Conservation (phyloP, 495 filamentous ascomycete species). For the Penicillium canescens region DNA sequence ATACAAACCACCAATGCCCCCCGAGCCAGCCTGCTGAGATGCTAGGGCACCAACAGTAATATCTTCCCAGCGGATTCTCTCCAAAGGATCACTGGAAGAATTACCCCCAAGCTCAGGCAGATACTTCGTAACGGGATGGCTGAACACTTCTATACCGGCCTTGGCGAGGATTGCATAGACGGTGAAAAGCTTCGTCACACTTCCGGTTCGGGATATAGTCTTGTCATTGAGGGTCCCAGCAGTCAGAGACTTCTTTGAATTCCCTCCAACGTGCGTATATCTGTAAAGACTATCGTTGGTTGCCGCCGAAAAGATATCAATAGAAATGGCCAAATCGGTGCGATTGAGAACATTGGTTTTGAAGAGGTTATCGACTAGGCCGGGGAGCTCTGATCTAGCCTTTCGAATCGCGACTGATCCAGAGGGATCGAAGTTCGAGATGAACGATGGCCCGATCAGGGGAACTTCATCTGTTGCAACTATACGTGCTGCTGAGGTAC, state of each 20-base stretch:
- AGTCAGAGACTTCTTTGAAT: background rate
- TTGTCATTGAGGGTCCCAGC: conserved; percentile 21
- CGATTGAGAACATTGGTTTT: conserved; percentile 1
- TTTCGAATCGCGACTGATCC: background rate
- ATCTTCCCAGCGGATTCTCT: conserved; percentile 36
- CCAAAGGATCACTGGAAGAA: conserved; percentile 13
- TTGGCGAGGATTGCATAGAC: conserved; percentile 46
- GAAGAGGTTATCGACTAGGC: conserved; percentile 2
- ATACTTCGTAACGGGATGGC: conserved; percentile 48
- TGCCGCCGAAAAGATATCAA: conserved; percentile 14
- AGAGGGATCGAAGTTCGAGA: conserved; percentile 14
- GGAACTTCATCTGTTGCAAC: conserved; percentile 12
- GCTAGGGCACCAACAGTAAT: conserved; percentile 43
- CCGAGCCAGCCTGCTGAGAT: conserved; percentile 35
- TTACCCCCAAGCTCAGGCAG: conserved; percentile 49
- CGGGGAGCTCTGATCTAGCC: background rate
- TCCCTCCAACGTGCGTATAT: conserved; percentile 11
- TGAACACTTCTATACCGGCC: conserved; percentile 46
- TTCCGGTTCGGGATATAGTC: conserved; percentile 49
- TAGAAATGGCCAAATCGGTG: conserved; percentile 7
- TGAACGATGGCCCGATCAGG: conserved; percentile 11
- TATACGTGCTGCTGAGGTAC: conserved; percentile 4
- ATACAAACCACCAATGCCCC: conserved; percentile 27
- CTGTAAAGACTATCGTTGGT: conserved; percentile 11
- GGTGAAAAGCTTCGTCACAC: conserved; percentile 49